Evolutionary conservation across 441 rosid genomes (phyloP), one percentile per base, ranked within the genome.

Genomic region (Populus trichocarpa): DNA sequence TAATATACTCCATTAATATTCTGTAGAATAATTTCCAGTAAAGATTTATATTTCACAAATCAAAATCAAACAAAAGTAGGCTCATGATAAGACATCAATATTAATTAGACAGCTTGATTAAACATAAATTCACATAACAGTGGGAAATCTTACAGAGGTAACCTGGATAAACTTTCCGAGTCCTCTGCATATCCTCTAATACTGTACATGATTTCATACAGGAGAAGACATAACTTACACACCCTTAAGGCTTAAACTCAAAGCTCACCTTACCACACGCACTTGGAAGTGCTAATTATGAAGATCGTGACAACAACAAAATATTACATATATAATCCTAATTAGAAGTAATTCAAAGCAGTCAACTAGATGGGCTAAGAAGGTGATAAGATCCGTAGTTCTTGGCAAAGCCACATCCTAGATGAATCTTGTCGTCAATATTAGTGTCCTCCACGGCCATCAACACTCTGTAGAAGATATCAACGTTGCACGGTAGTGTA

Each of bases 401-500:
- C 74, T 64, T 79, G 26, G 80, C 59, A 69, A 88, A 78, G 3
- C 87, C 79, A 67, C 89, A 83, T 10, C 89, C 88, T 20, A 6
- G 67, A 23, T 72, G 83, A 68, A 38, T 70, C 0, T 3, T 22
- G 11, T 7, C 32, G 0, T 68, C 73, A 14, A 77, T 70, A 18
- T 77, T 77, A 1, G 72, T 77, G 36, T 85, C 61, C 33, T 78
- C 91, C 80, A 92, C 85, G 2, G 84, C 94, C 80, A 78, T 23
- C 12, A 92, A 79, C 50, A 90, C 90, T 68, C 79, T 77, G 69
- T 59, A 75, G 71, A 92, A 92, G 50, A 77, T 46, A 7, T 87
- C 93, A 3, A 90, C 92, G 72, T 81, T 83, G 83, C 97, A 92
- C 0, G 97, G 97, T 7, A 92, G 90, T 11, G 81, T 83, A 36